These are phyloP conservation scores for Umbilicaria muhlenbergii DNA, from an alignment of 495 filamentous ascomycete genomes.

Conservation along the genomic window DNA sequence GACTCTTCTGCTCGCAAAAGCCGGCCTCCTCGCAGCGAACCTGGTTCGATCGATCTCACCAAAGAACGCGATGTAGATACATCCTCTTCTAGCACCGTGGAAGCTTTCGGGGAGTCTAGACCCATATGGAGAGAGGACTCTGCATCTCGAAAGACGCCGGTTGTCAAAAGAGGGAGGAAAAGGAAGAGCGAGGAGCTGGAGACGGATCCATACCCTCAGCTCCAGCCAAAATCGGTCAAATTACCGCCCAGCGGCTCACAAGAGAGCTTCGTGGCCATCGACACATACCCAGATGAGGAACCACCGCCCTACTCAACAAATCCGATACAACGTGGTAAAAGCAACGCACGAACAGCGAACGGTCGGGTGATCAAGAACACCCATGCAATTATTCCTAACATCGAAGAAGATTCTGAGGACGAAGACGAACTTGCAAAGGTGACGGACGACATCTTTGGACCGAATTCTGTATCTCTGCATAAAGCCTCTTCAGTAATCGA, in stretches of 20 bases:
- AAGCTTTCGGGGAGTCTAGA: constrained; percentile 35
- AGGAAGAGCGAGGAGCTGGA: constrained; percentile 59
- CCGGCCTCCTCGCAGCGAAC: constrained; percentile 14
- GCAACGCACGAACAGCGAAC: background rate
- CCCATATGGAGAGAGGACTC: constrained; percentile 45
- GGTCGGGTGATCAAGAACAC: background rate
- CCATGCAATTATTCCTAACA: background rate
- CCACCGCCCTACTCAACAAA: constrained; percentile 10
- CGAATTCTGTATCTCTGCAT: too few species aligned
- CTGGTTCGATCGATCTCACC: constrained; percentile 61
- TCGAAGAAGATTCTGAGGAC: background rate
- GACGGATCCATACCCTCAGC: constrained; percentile 19
- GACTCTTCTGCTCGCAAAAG: constrained; percentile 9
- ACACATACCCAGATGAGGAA: constrained; percentile 13
- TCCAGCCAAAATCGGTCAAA: constrained; percentile 1
- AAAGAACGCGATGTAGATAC: constrained; percentile 30
- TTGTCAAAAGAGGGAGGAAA: constrained; percentile 44
- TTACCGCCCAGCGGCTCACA: constrained; percentile 8
- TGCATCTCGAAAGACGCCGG: constrained; percentile 26
- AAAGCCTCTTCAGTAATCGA: too few species aligned
- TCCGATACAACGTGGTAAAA: background rate
- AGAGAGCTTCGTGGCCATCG: constrained; percentile 18
- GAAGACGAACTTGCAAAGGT: background rate
- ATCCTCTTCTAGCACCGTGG: constrained; percentile 25
- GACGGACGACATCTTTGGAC: too few species aligned